These are phyloP conservation scores for Rhododendron williamsianum DNA, from an alignment of 148 eudicot species.

Conservation along the genomic window DNA sequence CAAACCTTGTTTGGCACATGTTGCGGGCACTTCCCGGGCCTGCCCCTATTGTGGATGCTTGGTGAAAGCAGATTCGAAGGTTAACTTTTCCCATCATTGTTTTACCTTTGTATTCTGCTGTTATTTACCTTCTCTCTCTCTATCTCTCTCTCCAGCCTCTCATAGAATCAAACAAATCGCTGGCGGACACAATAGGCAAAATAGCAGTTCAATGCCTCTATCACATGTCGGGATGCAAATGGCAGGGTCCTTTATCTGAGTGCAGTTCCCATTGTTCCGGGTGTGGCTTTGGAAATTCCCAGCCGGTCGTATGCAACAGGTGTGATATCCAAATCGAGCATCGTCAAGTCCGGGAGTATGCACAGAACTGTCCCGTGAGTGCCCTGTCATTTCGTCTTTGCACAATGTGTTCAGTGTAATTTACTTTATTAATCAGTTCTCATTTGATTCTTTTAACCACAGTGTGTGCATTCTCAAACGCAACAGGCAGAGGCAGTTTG, in stretches of 20 bases:
- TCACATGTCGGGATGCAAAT: conserved; percentile 79
- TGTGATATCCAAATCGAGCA: conserved; percentile 81
- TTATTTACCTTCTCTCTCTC: background rate
- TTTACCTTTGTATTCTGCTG: background rate
- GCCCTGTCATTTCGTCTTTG: background rate
- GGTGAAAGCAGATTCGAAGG: too few species aligned
- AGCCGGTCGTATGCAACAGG: conserved; percentile 68
- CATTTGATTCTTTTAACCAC: background rate
- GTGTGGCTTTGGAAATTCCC: conserved; percentile 78
- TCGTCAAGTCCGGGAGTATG: conserved; percentile 91
- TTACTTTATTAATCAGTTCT: background rate
- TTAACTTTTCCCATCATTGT: too few species aligned
- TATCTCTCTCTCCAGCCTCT: conserved; percentile 50
- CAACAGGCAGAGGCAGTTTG: conserved; percentile 35
- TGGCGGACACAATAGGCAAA: conserved; percentile 78
- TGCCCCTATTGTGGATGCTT: too few species aligned
- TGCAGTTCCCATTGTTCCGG: conserved; percentile 65
- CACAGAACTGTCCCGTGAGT: conserved; percentile 74
- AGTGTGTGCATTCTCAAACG: conserved; percentile 63
- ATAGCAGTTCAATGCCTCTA: conserved; percentile 75
- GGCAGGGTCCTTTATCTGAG: conserved; percentile 86
- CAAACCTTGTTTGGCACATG: too few species aligned
- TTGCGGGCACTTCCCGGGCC: too few species aligned
- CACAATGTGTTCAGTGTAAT: background rate
- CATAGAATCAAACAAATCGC: conserved; percentile 51